phyloP scores from a whole-genome alignment of 768 basidiomycete species.

The Xerocomus potaroensis region DNA sequence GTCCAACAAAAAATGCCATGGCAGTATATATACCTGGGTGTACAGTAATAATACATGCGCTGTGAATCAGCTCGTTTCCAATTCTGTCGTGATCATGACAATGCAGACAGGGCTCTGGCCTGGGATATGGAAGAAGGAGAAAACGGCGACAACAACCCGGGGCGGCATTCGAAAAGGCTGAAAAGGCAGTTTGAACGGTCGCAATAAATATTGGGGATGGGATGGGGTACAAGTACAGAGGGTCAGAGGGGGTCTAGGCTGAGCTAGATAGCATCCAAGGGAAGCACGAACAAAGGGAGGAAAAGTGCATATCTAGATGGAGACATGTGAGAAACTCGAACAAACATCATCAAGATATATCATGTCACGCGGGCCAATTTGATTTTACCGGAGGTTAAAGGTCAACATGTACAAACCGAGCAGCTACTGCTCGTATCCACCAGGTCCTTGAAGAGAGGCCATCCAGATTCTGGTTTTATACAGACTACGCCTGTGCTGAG shows the following conservation, averaged over 20 bases:
- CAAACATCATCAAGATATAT: conserved; percentile 22
- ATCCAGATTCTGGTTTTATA: conserved; percentile 98
- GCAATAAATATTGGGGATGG: conserved; percentile 23
- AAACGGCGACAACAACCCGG: too few relatives aligned
- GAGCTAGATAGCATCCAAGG: conserved; percentile 29
- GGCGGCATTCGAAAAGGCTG: too few relatives aligned
- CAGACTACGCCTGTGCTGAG: conserved; percentile 41
- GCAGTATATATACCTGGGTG: conserved; percentile 19
- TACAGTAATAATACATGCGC: conserved; percentile 32
- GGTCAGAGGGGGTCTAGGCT: conserved; percentile 28
- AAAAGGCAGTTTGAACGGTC: neutral
- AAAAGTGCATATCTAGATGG: conserved; percentile 32
- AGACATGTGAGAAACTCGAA: conserved; percentile 12
- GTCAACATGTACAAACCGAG: neutral
- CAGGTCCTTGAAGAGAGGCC: conserved; percentile 68
- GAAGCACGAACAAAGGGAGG: neutral
- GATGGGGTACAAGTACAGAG: conserved; percentile 27
- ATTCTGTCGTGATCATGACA: too few relatives aligned
- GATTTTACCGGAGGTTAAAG: too few relatives aligned
- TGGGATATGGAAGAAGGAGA: too few relatives aligned
- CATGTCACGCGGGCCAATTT: conserved; percentile 18
- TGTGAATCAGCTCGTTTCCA: conserved; percentile 8
- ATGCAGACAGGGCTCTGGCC: too few relatives aligned
- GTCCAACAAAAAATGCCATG: too few relatives aligned
- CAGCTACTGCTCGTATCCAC: conserved; percentile 40